Base-by-base conservation (phyloP, 23 red algal genomes). In the Gracilariopsis chorda region DNA sequence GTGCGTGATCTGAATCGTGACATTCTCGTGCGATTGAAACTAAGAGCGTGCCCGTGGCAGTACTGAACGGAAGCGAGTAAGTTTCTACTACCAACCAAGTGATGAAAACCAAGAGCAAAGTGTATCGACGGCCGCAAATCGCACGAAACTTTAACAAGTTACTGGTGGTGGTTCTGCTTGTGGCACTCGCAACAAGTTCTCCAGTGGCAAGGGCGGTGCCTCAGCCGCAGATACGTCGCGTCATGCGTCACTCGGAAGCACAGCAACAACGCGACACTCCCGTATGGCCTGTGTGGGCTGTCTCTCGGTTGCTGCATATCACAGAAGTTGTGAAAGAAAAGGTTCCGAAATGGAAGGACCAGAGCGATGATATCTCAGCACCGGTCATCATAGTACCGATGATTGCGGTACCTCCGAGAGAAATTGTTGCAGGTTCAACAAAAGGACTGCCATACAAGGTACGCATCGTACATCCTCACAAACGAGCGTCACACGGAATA, bases 361-460 rank as follows among this genome's bases (percentile, higher is more conserved):
- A 16, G 11, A n/a, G n/a, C n/a, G 63, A 55, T 55, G 52, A 59
- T 14, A 88, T 91, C n/a, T 32, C 51, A 48, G 14, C 72, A 6
- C 87, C 73, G 9, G 75, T 91, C 4, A 81, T 72, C 23, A 91
- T 72, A 59, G 80, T 91, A 36, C 87, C 60, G 30, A 91, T 91
- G 87, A 80, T 81, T 80, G 87, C 87, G 42, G 74, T 91, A 19
- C 75, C 87, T 7, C 87, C 87, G 1, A 33, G 87, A 51, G 73
- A 80, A 36, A 47, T 48, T 33, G 59, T 80, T 16, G 72, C 87
- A 27, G 87, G 87, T 19, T 91, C 87, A 45, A 91, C 73, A 49
- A 91, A 91, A 55, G 87, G 87, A 67, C 27, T 91, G 32, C 87
- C 87, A 30, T 81, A 79, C 75, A 91, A 81, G 75, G 75, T 91